Conservation (phyloP, 2,329 filamentous ascomycete genomes). For the Sporothrix protearum region DNA sequence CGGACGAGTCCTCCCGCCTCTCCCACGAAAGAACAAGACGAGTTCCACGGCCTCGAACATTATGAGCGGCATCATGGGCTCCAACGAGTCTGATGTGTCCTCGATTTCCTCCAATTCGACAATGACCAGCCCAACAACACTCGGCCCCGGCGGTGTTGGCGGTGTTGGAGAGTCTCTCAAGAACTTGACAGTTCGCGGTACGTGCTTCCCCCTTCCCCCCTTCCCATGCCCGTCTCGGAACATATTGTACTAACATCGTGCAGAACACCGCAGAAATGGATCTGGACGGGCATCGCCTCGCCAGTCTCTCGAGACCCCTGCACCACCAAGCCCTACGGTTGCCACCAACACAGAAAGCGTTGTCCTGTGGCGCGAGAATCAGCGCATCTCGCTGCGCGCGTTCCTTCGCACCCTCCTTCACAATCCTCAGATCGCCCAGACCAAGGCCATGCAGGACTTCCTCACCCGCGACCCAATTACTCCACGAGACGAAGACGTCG, state of each 20-base stretch:
- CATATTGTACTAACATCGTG: background rate
- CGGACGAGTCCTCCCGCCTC: conserved; percentile 78
- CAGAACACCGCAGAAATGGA: conserved; percentile 31
- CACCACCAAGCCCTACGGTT: conserved; percentile 32
- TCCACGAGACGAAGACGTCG: conserved; percentile 74
- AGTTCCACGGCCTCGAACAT: conserved; percentile 62
- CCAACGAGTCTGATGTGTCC: conserved; percentile 69
- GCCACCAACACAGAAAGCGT: conserved; percentile 37
- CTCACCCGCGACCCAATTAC: conserved; percentile 68
- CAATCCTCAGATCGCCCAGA: conserved; percentile 78
- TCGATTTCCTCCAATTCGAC: conserved; percentile 81
- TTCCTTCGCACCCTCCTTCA: conserved; percentile 84
- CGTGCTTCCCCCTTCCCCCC: background rate
- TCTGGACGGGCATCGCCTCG: conserved; percentile 43
- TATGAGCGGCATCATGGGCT: conserved; percentile 50
- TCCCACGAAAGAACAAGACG: conserved; percentile 89
- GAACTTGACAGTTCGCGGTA: conserved; percentile 41
- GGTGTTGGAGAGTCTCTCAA: conserved; percentile 37
- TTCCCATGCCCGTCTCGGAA: no score
- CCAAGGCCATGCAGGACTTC: conserved; percentile 81
- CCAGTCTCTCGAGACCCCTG: conserved; percentile 44
- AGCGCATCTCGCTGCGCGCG: conserved; percentile 85
- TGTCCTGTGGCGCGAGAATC: conserved; percentile 76
- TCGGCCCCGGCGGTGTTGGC: conserved; percentile 31
- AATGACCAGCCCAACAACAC: conserved; percentile 39